Percentiles rank a stretch among this genome's conserved stretches.
These are phyloP conservation scores for Prunus padus DNA, from an alignment of 306 rosid genomes.

Conservation along the genomic window DNA sequence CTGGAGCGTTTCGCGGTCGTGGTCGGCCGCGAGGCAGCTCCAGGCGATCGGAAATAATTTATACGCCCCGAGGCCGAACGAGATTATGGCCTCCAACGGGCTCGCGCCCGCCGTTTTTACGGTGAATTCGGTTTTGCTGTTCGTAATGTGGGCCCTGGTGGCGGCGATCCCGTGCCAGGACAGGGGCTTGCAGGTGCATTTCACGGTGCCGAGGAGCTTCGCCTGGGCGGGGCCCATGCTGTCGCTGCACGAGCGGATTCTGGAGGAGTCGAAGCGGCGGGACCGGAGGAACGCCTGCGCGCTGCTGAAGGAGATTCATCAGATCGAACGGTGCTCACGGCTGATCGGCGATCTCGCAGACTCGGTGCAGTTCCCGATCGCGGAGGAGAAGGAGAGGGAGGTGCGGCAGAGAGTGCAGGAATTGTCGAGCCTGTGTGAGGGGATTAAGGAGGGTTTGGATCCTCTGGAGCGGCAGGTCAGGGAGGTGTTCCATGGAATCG, in stretches of 20 bases:
- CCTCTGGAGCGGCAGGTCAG: conserved; percentile 84
- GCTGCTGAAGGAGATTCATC: conserved; percentile 75
- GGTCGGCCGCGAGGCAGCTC: conserved; percentile 93
- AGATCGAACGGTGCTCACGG: conserved; percentile 71
- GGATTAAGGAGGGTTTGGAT: conserved; percentile 63
- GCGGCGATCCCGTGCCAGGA: conserved; percentile 99
- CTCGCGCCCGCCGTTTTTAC: conserved; percentile 59
- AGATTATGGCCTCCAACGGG: conserved; percentile 54
- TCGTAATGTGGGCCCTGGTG: conserved; percentile 86
- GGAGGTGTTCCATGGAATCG: conserved; percentile 75
- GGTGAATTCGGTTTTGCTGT: conserved; percentile 55
- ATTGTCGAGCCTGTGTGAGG: conserved; percentile 51
- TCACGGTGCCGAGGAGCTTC: conserved; percentile 48
- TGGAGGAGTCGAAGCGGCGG: conserved; percentile 75
- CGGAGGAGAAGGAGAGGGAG: conserved; percentile 62
- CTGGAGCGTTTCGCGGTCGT: conserved; percentile 86
- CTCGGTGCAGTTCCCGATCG: conserved; percentile 66
- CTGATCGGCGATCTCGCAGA: conserved; percentile 63
- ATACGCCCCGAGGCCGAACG: conserved; percentile 59
- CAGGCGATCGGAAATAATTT: conserved; percentile 73
- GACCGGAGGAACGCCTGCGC: conserved; percentile 75
- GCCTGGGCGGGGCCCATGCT: conserved; percentile 68
- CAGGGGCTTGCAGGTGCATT: conserved; percentile 72
- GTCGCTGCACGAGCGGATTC: conserved; percentile 62
- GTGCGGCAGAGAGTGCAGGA: conserved; percentile 65